phyloP scores from a whole-genome alignment of 2,329 filamentous ascomycete species.

The Fusarium siculi region DNA sequence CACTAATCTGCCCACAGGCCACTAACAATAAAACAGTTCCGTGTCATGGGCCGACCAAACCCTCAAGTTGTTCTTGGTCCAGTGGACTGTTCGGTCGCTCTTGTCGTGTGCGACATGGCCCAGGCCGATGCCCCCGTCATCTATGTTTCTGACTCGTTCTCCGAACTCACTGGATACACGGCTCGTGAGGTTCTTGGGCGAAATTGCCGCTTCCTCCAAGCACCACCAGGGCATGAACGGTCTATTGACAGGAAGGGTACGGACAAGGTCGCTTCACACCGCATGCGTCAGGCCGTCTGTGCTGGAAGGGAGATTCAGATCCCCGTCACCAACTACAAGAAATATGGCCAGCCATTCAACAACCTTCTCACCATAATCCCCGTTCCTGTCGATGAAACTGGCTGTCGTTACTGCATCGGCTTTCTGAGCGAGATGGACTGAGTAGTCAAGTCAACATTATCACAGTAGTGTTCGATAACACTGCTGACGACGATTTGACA shows the following conservation, averaged over 20 bases:
- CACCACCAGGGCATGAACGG: slow-evolving; percentile 66
- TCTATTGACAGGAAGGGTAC: slow-evolving; percentile 19
- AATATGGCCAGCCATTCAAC: slow-evolving; percentile 81
- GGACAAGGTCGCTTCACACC: slow-evolving; percentile 66
- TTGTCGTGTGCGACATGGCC: slow-evolving; percentile 82
- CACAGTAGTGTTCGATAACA: background rate
- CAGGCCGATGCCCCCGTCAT: slow-evolving; percentile 81
- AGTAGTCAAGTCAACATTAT: background rate
- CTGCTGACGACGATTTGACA: background rate
- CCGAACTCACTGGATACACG: slow-evolving; percentile 81
- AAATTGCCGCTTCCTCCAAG: slow-evolving; percentile 88
- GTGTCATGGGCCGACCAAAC: slow-evolving; percentile 75
- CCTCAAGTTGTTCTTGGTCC: slow-evolving; percentile 83
- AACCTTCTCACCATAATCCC: slow-evolving; percentile 90
- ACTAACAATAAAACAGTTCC: slow-evolving; percentile 53
- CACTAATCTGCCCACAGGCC: background rate
- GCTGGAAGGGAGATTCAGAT: slow-evolving; percentile 59
- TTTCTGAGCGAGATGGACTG: slow-evolving; percentile 77
- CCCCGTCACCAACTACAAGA: slow-evolving; percentile 80
- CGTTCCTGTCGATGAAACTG: slow-evolving; percentile 72
- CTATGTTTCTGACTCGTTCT: slow-evolving; percentile 85
- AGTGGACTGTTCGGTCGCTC: slow-evolving; percentile 85
- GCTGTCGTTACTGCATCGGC: slow-evolving; percentile 79
- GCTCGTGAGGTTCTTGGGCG: slow-evolving; percentile 77
- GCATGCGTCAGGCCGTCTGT: slow-evolving; percentile 59